A percentile compares a stretch with the other conserved stretches of the same genome.
phyloP scores from a whole-genome alignment of 495 filamentous ascomycete species.

The Penicillium lividum region DNA sequence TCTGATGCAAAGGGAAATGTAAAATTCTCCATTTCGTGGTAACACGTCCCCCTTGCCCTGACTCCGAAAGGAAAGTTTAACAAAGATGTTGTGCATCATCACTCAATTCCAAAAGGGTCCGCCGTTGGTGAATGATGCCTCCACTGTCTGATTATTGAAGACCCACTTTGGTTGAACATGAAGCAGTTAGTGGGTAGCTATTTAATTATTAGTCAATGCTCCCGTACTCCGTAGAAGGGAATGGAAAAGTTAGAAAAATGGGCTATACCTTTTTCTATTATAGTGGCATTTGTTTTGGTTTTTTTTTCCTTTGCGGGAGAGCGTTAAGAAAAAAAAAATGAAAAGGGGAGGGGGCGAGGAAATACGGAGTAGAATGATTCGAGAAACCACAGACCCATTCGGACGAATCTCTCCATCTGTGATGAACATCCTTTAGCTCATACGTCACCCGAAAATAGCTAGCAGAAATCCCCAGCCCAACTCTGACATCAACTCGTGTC shows the following conservation, averaged over 20 bases:
- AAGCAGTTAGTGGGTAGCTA: not conserved
- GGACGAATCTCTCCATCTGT: constrained; percentile 2
- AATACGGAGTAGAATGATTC: not conserved
- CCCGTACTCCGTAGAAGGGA: not conserved
- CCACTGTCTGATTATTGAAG: not conserved
- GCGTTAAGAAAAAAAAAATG: not conserved
- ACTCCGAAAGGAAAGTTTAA: not conserved
- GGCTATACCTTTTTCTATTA: too few species aligned
- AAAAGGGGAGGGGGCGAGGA: not conserved
- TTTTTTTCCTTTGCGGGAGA: not conserved
- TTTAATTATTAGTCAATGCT: not conserved
- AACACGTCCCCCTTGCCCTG: too few species aligned
- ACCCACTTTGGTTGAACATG: constrained; percentile 10
- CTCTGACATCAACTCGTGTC: constrained; percentile 10
- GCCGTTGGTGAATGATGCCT: constrained; percentile 22
- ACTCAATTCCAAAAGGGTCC: constrained; percentile 21
- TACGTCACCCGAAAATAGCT: not conserved
- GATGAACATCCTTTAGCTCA: constrained; percentile 3
- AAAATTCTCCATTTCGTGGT: too few species aligned
- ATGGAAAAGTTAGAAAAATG: not conserved
- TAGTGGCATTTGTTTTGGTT: not conserved
- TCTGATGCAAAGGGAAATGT: too few species aligned
- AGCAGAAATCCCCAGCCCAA: constrained; percentile 1
- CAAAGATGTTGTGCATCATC: constrained; percentile 28
- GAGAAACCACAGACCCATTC: constrained; percentile 2